phyloP scores from a whole-genome alignment of 192 early-diverging fungal species.

The Coemansia sp. region DNA sequence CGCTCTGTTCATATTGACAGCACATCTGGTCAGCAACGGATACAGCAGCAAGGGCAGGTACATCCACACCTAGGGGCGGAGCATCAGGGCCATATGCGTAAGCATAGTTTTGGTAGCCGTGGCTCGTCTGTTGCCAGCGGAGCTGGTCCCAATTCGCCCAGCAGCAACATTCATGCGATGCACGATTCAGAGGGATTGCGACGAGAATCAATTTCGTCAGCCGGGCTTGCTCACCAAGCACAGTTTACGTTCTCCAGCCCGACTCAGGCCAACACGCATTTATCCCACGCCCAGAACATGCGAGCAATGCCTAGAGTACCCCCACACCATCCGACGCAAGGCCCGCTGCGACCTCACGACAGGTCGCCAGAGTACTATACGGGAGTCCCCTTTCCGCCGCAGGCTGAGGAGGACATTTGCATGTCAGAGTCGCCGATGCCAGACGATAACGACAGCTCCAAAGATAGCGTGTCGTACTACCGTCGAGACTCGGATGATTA shows the following conservation, averaged over 20 bases:
- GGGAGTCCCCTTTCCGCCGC: constrained; percentile 11
- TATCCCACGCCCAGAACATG: neutral
- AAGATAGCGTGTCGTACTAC: constrained; percentile 13
- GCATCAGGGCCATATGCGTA: neutral
- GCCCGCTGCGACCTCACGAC: neutral
- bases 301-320: neutral
- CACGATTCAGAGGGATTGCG: neutral
- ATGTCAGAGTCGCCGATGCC: constrained; percentile 53
- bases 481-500: constrained; percentile 17
- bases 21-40: neutral
- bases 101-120: constrained; percentile 11
- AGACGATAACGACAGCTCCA: constrained; percentile 11
- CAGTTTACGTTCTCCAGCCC: constrained; percentile 44
- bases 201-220: constrained; percentile 26
- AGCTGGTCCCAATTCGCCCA: constrained; percentile 8
- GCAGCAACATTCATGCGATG: neutral
- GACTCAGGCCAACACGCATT: neutral
- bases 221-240: constrained; percentile 37
- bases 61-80: too few relatives aligned
- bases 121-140: constrained; percentile 9
- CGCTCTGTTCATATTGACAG: constrained; percentile 3
- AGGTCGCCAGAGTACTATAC: neutral
- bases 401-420: constrained; percentile 42
- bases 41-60: neutral
- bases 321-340: neutral